Evolutionary conservation across 2,329 filamentous ascomycete genomes (phyloP), one percentile per base, ranked within the genome.

Genomic region (Pseudopithomyces maydicus): DNA sequence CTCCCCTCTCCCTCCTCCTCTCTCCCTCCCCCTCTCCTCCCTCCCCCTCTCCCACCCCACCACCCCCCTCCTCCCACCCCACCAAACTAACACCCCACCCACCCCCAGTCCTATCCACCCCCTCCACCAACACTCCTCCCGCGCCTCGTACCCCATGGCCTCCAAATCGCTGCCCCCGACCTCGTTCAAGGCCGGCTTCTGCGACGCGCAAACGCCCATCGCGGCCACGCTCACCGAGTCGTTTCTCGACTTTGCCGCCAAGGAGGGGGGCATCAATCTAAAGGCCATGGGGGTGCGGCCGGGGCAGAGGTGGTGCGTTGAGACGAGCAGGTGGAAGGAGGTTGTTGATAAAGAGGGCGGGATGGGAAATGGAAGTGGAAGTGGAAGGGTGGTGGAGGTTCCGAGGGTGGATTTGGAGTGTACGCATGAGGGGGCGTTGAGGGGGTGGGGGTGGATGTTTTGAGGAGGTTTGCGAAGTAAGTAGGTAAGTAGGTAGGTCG

Each of bases 71-170:
- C 1, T 54, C 59, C 19, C 59, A 50, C 2, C 59, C 26, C 26
- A 29, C 4, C 8, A 29, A 4, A 29, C 26, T 5, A 4, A 29
- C 26, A 43, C 19, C 8, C 10, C 7, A 10, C 22, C n/a, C n/a
- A n/a, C 14, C 11, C n/a, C 4, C 22, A 62, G 56, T 62, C 20
- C 56, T 62, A 12, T 26, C 59, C 2, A 49, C n/a, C 56, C 59
- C 1, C 56, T 62, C 19, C 59, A 51, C 3, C 59, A 62, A 32
- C 59, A 59, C 23, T 62, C 59, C 11, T 59, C 59, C 1, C 59
- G 56, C 19, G 45, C 54, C 33, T 57, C 56, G 46, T 58, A 59
- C 19, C 59, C 56, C 10, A 62, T 62, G 59, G 59, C 59, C 36
- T 53, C 47, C 48, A 56, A 55, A 35, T 55, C 59, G 1, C 56